Conservation (phyloP, 1,284 basidiomycete species). For the Rhizoctonia solani region DNA sequence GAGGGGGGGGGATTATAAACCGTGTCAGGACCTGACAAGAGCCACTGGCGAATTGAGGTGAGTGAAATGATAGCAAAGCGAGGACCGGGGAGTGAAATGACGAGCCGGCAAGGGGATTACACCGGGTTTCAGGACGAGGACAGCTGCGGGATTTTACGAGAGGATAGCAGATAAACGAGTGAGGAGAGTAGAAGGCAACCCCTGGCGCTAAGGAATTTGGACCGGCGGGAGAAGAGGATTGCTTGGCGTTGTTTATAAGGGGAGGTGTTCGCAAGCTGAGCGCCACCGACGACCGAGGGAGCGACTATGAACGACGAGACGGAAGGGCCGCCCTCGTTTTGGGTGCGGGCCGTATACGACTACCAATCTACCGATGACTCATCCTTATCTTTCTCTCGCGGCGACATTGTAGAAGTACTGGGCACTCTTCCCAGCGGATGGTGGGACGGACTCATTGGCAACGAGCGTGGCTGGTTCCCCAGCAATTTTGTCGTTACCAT, state of each 20-base stretch:
- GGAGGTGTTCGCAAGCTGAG: background rate
- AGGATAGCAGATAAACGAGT: too few relatives aligned
- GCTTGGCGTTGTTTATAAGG: background rate
- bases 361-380: constrained; percentile 87
- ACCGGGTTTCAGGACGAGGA: constrained; percentile 18
- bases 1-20: too few relatives aligned
- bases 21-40: too few relatives aligned
- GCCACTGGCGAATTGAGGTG: too few relatives aligned
- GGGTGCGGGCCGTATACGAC: constrained; percentile 91
- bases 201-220: background rate
- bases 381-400: constrained; percentile 83
- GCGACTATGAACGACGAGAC: background rate
- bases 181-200: too few relatives aligned
- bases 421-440: constrained; percentile 91
- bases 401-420: constrained; percentile 93
- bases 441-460: constrained; percentile 96
- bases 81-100: background rate
- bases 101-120: background rate
- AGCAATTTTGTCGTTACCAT: constrained; percentile 90
- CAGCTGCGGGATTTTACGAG: too few relatives aligned
- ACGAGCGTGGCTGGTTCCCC: constrained; percentile 95
- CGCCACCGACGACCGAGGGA: background rate
- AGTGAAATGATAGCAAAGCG: too few relatives aligned
- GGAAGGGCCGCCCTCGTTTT: constrained; percentile 52
- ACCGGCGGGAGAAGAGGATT: background rate